A percentile compares a stretch with the other conserved stretches of the same genome.
Evolutionary conservation across 2,329 filamentous ascomycete species (phyloP).

Genomic region (Drechslera avenae): DNA sequence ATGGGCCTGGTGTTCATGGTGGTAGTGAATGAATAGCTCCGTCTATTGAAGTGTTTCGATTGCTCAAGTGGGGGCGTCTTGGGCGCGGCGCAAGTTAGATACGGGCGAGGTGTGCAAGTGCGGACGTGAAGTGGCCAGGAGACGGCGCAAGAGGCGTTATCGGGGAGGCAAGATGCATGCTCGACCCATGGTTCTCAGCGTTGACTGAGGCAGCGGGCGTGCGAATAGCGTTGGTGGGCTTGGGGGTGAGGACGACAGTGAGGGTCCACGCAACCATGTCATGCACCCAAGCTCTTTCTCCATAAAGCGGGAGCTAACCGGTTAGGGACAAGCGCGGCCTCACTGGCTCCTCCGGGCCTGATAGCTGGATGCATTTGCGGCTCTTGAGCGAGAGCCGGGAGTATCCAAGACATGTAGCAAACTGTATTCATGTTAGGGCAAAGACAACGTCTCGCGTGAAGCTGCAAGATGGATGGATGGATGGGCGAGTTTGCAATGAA

Average conservation of each 20-base stretch:
- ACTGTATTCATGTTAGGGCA: too few species aligned
- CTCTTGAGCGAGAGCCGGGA: background rate
- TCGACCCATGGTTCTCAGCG: constrained; percentile 26
- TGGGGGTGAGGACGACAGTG: constrained; percentile 5
- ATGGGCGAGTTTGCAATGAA: too few species aligned
- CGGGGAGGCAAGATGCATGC: constrained; percentile 25
- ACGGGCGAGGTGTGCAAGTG: constrained; percentile 5
- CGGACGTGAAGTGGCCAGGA: constrained; percentile 14
- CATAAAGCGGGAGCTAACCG: constrained; percentile 25
- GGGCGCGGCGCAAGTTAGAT: constrained; percentile 12
- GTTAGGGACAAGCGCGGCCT: constrained; percentile 7
- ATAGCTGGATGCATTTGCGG: background rate
- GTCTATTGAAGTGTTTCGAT: background rate
- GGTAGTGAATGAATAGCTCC: background rate
- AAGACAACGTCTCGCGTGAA: too few species aligned
- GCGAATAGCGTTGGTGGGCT: constrained; percentile 9
- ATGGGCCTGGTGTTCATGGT: constrained; percentile 87
- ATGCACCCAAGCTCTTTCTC: constrained; percentile 23
- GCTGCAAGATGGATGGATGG: background rate
- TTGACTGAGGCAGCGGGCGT: constrained; percentile 15
- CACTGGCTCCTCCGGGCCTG: background rate
- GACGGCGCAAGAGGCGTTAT: constrained; percentile 19
- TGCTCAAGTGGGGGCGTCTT: constrained; percentile 21
- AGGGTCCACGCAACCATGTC: constrained; percentile 21
- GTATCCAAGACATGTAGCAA: too few species aligned